Conservation (phyloP, 2,329 filamentous ascomycete genomes). For the Plenodomus lindquistii region DNA sequence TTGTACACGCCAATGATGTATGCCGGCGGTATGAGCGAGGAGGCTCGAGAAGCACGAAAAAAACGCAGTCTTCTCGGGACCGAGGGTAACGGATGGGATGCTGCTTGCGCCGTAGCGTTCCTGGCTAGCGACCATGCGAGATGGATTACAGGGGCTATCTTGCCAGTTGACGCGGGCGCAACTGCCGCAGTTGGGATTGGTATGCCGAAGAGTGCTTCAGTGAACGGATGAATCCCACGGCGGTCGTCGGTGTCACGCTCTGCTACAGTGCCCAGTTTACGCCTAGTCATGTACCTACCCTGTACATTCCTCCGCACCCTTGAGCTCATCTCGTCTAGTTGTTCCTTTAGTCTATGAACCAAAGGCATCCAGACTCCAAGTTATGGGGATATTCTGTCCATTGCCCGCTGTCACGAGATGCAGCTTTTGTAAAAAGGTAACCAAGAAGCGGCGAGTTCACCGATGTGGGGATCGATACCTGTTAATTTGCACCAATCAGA, state of each 20-base stretch:
- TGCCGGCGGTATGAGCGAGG: slow-evolving; percentile 54
- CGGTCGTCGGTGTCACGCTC: too few relatives aligned
- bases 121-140: slow-evolving; percentile 57
- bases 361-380: too few relatives aligned
- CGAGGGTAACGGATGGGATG: slow-evolving; percentile 60
- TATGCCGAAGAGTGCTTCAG: slow-evolving; percentile 26
- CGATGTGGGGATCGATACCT: slow-evolving; percentile 1
- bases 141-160: slow-evolving; percentile 52
- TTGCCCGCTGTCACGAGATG: too few relatives aligned
- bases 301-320: too few relatives aligned
- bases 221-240: slow-evolving; percentile 23
- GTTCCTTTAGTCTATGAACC: too few relatives aligned
- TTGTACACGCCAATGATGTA: slow-evolving; percentile 62
- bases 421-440: neutral
- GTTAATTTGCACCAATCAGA: slow-evolving; percentile 16
- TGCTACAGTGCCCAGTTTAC: too few relatives aligned
- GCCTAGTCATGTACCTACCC: too few relatives aligned
- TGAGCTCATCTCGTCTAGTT: too few relatives aligned
- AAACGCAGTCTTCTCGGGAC: slow-evolving; percentile 57
- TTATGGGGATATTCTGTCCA: too few relatives aligned
- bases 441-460: slow-evolving; percentile 3
- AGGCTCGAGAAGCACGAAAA: slow-evolving; percentile 54
- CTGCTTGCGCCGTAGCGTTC: slow-evolving; percentile 56
- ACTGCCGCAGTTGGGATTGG: slow-evolving; percentile 35
- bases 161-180: slow-evolving; percentile 37